Conservation (phyloP, 164 flowering plant genomes). For the Nymphaea colorata region DNA sequence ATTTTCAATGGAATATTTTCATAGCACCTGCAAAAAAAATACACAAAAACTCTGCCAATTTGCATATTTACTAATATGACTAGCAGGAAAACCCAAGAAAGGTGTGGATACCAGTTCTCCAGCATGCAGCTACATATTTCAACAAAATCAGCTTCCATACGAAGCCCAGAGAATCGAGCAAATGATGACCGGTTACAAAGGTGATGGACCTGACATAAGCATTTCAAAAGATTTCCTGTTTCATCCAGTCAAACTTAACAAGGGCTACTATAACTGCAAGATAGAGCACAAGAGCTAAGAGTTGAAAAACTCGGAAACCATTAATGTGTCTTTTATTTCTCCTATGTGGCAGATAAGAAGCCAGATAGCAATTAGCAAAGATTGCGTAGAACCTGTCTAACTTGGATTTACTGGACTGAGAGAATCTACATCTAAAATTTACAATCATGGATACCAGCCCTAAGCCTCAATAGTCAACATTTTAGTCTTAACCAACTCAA, state of each 20-base stretch:
- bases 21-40: conserved; percentile 62
- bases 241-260: conserved; percentile 2
- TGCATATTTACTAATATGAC: neutral
- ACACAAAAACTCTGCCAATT: neutral
- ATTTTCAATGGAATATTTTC: conserved; percentile 59
- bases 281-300: neutral
- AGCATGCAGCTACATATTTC: conserved; percentile 78
- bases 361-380: too few species aligned
- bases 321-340: too few species aligned
- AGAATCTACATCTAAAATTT: too few species aligned
- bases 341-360: too few species aligned
- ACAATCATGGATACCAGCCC: too few species aligned
- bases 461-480: too few species aligned
- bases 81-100: neutral
- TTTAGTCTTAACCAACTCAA: too few species aligned
- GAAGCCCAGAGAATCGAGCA: conserved; percentile 84
- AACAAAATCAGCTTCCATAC: conserved; percentile 78
- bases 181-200: conserved; percentile 84
- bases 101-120: conserved; percentile 58
- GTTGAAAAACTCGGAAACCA: too few species aligned
- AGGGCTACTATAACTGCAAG: neutral
- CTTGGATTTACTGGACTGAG: too few species aligned
- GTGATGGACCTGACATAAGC: conserved; percentile 50
- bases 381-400: too few species aligned
- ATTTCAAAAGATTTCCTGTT: too few species aligned